Conservation (phyloP, 2,329 filamentous ascomycete genomes). For the Atkinsonella hypoxylon region DNA sequence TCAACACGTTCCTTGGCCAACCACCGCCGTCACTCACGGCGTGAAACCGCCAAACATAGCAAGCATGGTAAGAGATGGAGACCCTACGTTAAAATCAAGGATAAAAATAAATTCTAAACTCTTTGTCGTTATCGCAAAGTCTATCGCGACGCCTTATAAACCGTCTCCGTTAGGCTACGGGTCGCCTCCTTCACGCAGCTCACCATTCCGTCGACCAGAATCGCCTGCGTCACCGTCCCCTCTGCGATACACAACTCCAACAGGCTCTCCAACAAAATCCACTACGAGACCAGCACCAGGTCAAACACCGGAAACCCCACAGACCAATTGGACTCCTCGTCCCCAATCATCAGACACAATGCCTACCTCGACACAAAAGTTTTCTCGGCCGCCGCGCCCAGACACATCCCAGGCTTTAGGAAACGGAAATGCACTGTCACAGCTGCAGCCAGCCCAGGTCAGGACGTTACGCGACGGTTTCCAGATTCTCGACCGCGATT, state of each 20-base stretch:
- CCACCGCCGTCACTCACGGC: constrained; percentile 6
- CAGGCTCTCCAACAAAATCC: constrained; percentile 45
- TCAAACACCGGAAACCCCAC: constrained; percentile 25
- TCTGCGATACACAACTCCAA: constrained; percentile 52
- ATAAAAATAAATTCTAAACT: constrained; percentile 17
- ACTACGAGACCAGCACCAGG: constrained; percentile 26
- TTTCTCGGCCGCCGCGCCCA: constrained; percentile 18
- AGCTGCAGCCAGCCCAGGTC: constrained; percentile 70
- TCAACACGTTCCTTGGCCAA: constrained; percentile 12
- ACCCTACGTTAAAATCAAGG: constrained; percentile 10
- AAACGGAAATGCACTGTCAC: constrained; percentile 48
- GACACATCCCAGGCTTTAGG: constrained; percentile 24
- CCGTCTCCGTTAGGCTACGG: constrained; percentile 61
- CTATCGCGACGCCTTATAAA: constrained; percentile 49
- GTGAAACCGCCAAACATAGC: constrained; percentile 1
- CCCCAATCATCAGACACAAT: constrained; percentile 18
- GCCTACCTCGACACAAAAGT: constrained; percentile 26
- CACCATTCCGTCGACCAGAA: constrained; percentile 50
- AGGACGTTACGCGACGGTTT: constrained; percentile 86
- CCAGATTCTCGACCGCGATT: constrained; percentile 82
- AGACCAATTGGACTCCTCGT: constrained; percentile 27
- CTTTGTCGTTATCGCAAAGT: constrained; percentile 24
- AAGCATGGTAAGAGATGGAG: constrained; percentile 19
- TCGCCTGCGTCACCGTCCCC: constrained; percentile 54
- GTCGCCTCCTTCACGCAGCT: constrained; percentile 47